These are phyloP conservation scores for Pestalotiopsis sp. DNA, from an alignment of 2,329 filamentous ascomycete species.

Conservation along the genomic window DNA sequence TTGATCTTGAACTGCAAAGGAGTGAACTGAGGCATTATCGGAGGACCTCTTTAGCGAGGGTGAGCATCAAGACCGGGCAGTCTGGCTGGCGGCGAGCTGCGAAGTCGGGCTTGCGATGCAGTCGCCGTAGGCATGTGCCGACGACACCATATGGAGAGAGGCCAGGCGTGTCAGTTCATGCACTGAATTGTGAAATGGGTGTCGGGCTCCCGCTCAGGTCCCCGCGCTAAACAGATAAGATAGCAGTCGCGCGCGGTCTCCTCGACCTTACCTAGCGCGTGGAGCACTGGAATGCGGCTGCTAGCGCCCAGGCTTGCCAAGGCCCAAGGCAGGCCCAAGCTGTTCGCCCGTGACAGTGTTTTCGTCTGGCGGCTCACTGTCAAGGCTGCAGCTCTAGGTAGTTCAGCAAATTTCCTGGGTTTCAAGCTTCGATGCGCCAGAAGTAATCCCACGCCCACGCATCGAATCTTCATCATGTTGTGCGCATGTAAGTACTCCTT, in stretches of 20 bases:
- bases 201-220: not conserved
- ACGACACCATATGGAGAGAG: not conserved
- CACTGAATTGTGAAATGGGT: not conserved
- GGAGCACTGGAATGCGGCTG: not conserved
- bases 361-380: not conserved
- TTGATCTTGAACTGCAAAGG: conserved; percentile 15
- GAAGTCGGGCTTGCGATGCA: conserved; percentile 7
- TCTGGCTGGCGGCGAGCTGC: conserved; percentile 8
- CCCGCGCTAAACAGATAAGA: not conserved
- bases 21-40: conserved; percentile 17
- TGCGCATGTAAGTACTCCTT: conserved; percentile 45
- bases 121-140: not conserved
- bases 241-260: not conserved
- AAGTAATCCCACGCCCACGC: conserved; percentile 13
- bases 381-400: conserved; percentile 2
- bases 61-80: not conserved
- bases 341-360: not conserved
- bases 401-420: conserved; percentile 4
- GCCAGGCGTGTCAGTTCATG: not conserved
- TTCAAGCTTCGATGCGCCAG: conserved; percentile 11
- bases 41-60: not conserved
- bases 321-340: not conserved
- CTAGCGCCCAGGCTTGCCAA: not conserved
- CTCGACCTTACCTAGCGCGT: not conserved
- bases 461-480: conserved; percentile 41